These are phyloP conservation scores for Hibiscus mutabilis DNA, from an alignment of 345 rosid genomes.

Conservation along the genomic window DNA sequence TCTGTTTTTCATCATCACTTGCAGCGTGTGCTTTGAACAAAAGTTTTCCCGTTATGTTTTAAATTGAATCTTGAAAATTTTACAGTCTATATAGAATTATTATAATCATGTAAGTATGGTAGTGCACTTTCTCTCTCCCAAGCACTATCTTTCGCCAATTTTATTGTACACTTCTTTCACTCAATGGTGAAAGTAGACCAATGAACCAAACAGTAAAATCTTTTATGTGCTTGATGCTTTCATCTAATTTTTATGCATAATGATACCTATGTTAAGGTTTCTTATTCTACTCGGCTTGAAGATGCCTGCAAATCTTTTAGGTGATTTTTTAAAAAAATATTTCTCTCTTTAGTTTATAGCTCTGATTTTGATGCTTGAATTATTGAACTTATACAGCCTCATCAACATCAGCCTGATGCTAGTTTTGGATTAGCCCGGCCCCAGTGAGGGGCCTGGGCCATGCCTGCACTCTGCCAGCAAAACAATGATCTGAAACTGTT, in stretches of 20 bases:
- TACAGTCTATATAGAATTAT: neutral
- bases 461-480: constrained; percentile 71
- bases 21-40: neutral
- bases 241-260: neutral
- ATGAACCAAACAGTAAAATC: neutral
- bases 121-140: too few relatives aligned
- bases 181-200: neutral
- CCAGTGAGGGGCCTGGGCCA: constrained; percentile 83
- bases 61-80: neutral
- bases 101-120: neutral
- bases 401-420: constrained; percentile 62
- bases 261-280: neutral
- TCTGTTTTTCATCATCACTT: neutral
- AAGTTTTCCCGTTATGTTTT: neutral
- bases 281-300: neutral
- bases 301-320: neutral
- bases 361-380: neutral
- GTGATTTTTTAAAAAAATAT: too few relatives aligned
- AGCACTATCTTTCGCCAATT: neutral
- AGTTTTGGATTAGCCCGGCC: constrained; percentile 91
- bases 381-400: constrained; percentile 31
- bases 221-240: neutral
- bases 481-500: constrained; percentile 14
- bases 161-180: neutral
- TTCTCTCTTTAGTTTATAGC: neutral